Conservation (phyloP, 805 yeast species). For the Monosporozyma servazzii region DNA sequence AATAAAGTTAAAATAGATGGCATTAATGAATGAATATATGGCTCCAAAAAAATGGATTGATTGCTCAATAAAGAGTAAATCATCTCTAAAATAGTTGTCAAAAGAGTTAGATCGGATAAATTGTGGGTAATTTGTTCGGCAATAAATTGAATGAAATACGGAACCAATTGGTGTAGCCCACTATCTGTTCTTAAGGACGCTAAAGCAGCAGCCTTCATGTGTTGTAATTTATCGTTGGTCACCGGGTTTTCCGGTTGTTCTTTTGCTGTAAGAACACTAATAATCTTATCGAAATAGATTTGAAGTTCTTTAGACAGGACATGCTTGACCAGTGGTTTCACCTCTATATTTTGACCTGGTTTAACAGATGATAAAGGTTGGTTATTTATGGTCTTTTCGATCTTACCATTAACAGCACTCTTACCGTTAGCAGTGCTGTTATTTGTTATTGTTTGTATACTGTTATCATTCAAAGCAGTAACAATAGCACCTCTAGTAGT, state of each 20-base stretch:
- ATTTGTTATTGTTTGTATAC: slow-evolving; percentile 25
- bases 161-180: slow-evolving; percentile 92
- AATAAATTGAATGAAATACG: slow-evolving; percentile 90
- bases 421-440: slow-evolving; percentile 13
- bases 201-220: slow-evolving; percentile 68
- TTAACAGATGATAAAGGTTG: slow-evolving; percentile 29
- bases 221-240: slow-evolving; percentile 24
- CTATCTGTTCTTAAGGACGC: slow-evolving; percentile 83
- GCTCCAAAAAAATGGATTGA: slow-evolving; percentile 80
- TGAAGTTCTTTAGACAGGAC: slow-evolving; percentile 90
- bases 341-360: slow-evolving; percentile 41
- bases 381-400: background rate
- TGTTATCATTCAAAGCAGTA: slow-evolving; percentile 46
- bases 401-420: slow-evolving; percentile 1
- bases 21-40: slow-evolving; percentile 91
- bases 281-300: slow-evolving; percentile 83
- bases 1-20: slow-evolving; percentile 90
- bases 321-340: slow-evolving; percentile 90
- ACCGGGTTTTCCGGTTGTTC: slow-evolving; percentile 28
- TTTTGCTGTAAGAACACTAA: slow-evolving; percentile 60
- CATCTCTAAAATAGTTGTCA: slow-evolving; percentile 82
- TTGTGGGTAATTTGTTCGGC: slow-evolving; percentile 92
- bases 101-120: slow-evolving; percentile 56
- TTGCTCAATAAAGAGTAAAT: slow-evolving; percentile 77
- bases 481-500: slow-evolving; percentile 75